phyloP scores from a whole-genome alignment of 345 rosid species.

The Isatis tinctoria region DNA sequence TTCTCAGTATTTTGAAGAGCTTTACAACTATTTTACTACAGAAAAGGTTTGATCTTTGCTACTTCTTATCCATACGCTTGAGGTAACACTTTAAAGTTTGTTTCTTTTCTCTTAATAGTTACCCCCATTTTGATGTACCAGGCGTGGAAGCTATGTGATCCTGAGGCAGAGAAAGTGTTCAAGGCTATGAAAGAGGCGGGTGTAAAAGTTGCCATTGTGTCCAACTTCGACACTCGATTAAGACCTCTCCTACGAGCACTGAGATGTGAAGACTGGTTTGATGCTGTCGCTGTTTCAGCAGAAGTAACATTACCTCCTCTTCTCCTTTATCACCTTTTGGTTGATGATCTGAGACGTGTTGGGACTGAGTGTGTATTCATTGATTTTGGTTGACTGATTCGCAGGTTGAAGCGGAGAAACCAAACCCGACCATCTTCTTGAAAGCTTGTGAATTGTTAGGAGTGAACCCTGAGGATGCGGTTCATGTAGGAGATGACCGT shows the following conservation, averaged over 20 bases:
- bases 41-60: constrained; percentile 49
- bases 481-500: constrained; percentile 97
- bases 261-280: constrained; percentile 91
- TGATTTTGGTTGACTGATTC: not conserved
- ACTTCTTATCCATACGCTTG: not conserved
- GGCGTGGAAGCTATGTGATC: constrained; percentile 99
- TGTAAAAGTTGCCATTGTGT: constrained; percentile 84
- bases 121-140: constrained; percentile 19
- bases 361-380: not conserved
- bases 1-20: constrained; percentile 85
- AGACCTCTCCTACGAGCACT: constrained; percentile 80
- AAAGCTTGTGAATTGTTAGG: constrained; percentile 90
- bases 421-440: constrained; percentile 89
- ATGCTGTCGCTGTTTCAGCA: constrained; percentile 96
- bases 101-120: constrained; percentile 1
- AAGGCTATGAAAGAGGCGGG: constrained; percentile 73
- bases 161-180: constrained; percentile 83
- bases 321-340: not conserved
- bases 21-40: constrained; percentile 78
- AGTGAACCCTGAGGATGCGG: constrained; percentile 88
- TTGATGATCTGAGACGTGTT: not conserved
- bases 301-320: constrained; percentile 49
- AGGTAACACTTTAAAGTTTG: not conserved
- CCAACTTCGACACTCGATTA: constrained; percentile 93
- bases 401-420: constrained; percentile 96